Evolutionary conservation across 2,329 filamentous ascomycete genomes (phyloP).

Genomic region (Sporothrix brunneoviolacea): DNA sequence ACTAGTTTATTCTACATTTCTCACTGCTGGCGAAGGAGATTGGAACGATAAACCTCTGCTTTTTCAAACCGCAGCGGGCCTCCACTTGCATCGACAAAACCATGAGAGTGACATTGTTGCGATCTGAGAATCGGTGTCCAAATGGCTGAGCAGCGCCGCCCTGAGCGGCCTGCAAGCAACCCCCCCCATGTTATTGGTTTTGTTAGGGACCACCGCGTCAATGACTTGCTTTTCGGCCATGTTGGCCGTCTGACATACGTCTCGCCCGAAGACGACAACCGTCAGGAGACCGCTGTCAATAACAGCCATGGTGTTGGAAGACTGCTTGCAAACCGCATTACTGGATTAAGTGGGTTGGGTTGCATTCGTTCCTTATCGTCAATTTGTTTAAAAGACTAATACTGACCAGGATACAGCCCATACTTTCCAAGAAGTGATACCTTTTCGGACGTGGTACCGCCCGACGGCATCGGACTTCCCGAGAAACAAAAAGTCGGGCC

Average conservation of each 20-base stretch:
- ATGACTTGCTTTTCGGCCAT: conserved; percentile 47
- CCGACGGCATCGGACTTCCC: conserved; percentile 14
- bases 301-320: neutral
- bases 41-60: too few species aligned
- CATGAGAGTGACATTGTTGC: conserved; percentile 4
- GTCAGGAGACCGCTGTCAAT: conserved; percentile 22
- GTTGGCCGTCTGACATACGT: conserved; percentile 43
- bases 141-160: conserved; percentile 22
- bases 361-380: neutral
- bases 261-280: conserved; percentile 23
- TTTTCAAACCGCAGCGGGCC: neutral
- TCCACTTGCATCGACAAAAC: neutral
- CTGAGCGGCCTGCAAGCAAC: neutral
- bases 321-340: conserved; percentile 13
- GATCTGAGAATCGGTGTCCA: conserved; percentile 6
- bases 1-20: too few species aligned
- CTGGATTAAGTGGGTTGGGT: conserved; percentile 20
- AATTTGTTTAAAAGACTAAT: too few species aligned
- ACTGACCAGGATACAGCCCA: conserved; percentile 2
- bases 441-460: conserved; percentile 24
- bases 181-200: conserved; percentile 5
- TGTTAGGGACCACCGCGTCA: conserved; percentile 30
- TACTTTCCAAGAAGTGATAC: conserved; percentile 24
- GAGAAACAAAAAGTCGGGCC: neutral
- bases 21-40: too few species aligned